Evolutionary conservation across 2,329 filamentous ascomycete species (phyloP).

Genomic region (Acrocalymma vagum): DNA sequence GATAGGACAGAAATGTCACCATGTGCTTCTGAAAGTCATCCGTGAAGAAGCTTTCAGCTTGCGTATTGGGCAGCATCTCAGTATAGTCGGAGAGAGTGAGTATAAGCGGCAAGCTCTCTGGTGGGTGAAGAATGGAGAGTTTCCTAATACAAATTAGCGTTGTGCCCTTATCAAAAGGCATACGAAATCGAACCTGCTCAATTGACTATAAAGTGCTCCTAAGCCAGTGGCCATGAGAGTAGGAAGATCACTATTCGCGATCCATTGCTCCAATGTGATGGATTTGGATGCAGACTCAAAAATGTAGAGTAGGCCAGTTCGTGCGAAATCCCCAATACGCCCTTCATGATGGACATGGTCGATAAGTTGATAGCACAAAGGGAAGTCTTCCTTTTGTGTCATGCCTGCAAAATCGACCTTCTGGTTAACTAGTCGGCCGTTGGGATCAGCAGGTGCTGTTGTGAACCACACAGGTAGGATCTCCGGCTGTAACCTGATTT

Average conservation of each 20-base stretch:
- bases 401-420: conserved; percentile 80
- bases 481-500: conserved; percentile 87
- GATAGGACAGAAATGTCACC: conserved; percentile 91
- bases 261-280: conserved; percentile 87
- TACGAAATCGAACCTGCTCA: conserved; percentile 62
- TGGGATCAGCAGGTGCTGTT: conserved; percentile 51
- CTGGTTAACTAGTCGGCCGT: conserved; percentile 55
- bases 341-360: conserved; percentile 98
- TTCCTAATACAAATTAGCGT: conserved; percentile 61
- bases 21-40: conserved; percentile 84
- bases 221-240: conserved; percentile 97
- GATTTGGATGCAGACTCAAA: conserved; percentile 92
- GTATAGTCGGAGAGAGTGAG: conserved; percentile 89
- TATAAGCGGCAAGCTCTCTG: conserved; percentile 80
- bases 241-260: conserved; percentile 94
- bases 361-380: conserved; percentile 92
- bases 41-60: conserved; percentile 76
- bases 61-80: conserved; percentile 71
- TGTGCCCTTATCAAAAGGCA: neutral
- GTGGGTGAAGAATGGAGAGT: conserved; percentile 79
- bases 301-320: conserved; percentile 92
- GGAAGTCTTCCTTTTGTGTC: conserved; percentile 90
- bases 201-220: conserved; percentile 77
- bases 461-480: conserved; percentile 94
- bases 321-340: conserved; percentile 91